Conservation (phyloP, 2,329 filamentous ascomycete species). For the Hymenoscyphus occultus region DNA sequence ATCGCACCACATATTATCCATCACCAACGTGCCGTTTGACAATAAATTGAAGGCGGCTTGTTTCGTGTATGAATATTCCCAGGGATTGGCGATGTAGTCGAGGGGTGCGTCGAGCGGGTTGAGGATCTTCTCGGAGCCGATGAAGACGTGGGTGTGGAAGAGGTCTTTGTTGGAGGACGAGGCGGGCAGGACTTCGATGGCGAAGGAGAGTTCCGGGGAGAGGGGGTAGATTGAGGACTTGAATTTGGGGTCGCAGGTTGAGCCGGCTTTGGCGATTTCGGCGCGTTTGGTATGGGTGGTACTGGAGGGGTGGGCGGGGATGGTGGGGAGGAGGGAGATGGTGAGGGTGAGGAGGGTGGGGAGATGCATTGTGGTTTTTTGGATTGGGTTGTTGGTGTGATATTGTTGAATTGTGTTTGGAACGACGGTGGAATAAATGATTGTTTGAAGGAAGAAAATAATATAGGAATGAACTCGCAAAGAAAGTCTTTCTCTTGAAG, state of each 20-base stretch:
- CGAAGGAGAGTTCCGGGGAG: not conserved
- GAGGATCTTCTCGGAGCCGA: not conserved
- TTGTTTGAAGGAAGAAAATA: no score
- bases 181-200: conserved; percentile 5
- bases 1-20: not conserved
- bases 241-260: not conserved
- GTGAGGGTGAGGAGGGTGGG: no score
- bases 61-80: not conserved
- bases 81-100: not conserved
- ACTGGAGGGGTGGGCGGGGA: no score
- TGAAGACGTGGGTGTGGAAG: not conserved
- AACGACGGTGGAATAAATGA: no score
- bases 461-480: no score
- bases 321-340: no score
- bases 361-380: no score
- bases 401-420: no score
- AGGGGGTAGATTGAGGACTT: not conserved
- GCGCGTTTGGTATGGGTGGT: no score
- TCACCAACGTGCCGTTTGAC: not conserved
- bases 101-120: not conserved
- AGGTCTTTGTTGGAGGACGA: not conserved
- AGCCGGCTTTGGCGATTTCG: not conserved
- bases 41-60: not conserved
- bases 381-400: no score
- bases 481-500: no score